Conservation (phyloP, 2,329 filamentous ascomycete genomes). For the Elsinoe ampelina region DNA sequence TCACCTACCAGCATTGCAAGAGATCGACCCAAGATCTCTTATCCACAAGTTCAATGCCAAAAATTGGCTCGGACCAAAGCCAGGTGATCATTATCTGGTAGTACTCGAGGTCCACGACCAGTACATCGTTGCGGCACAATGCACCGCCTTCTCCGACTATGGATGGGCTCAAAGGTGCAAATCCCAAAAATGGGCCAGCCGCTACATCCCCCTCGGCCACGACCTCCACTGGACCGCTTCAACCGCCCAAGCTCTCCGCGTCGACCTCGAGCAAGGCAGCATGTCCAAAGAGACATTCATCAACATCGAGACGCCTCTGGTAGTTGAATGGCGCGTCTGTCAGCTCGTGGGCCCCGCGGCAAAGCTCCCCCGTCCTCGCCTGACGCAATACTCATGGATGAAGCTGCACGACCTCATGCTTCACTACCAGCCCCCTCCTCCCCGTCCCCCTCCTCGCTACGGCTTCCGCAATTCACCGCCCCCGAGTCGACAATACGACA, state of each 20-base stretch:
- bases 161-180: background rate
- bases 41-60: background rate
- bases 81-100: background rate
- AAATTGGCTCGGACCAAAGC: background rate
- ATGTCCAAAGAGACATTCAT: background rate
- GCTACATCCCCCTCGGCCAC: constrained; percentile 3
- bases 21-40: background rate
- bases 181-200: background rate
- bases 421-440: background rate
- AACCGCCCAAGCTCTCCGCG: background rate
- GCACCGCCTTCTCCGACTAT: background rate
- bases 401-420: background rate
- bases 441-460: background rate
- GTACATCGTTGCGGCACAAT: background rate
- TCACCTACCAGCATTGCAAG: background rate
- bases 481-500: no score
- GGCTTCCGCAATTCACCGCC: no score
- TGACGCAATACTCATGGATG: background rate
- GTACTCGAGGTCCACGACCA: constrained; percentile 4
- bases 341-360: background rate
- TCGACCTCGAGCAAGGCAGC: background rate
- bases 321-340: background rate
- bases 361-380: background rate
- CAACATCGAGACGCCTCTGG: constrained; percentile 4
- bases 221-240: background rate